Conservation (phyloP, 805 yeast species). For the Teunomyces aglyptinius region DNA sequence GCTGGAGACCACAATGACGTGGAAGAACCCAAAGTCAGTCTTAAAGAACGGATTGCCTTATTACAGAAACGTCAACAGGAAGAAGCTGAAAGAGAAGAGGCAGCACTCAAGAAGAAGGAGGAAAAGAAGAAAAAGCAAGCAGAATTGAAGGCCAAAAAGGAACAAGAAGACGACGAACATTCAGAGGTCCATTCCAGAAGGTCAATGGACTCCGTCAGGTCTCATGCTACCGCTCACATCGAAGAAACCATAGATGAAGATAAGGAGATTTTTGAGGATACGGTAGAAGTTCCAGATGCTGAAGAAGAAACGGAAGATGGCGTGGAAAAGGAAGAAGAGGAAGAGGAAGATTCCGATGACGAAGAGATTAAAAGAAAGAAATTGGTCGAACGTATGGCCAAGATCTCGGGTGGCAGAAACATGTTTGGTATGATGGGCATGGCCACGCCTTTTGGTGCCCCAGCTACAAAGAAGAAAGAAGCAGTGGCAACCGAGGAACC, state of each 20-base stretch:
- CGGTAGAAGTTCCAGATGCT: constrained; percentile 7
- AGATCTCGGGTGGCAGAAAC: constrained; percentile 81
- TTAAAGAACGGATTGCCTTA: constrained; percentile 83
- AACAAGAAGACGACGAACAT: constrained; percentile 15
- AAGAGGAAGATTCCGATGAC: constrained; percentile 63
- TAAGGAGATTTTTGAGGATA: constrained; percentile 10
- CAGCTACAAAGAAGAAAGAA: constrained; percentile 11
- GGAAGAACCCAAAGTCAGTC: constrained; percentile 71
- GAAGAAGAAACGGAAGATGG: constrained; percentile 34
- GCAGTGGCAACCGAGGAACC: not conserved
- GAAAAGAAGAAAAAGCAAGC: constrained; percentile 36
- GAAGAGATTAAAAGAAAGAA: constrained; percentile 75
- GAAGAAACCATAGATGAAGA: constrained; percentile 13
- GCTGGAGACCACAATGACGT: constrained; percentile 41
- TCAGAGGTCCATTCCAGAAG: constrained; percentile 9
- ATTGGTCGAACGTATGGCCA: constrained; percentile 93
- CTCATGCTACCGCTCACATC: not conserved
- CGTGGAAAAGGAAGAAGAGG: constrained; percentile 50
- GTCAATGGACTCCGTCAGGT: constrained; percentile 5
- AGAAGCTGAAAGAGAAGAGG: constrained; percentile 72
- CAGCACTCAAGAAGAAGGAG: constrained; percentile 47
- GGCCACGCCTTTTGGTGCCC: constrained; percentile 39
- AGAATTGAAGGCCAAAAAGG: constrained; percentile 27
- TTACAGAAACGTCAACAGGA: constrained; percentile 79
- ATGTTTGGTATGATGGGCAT: constrained; percentile 73